Evolutionary conservation across 2,329 filamentous ascomycete genomes (phyloP), one percentile per base, ranked within the genome.

Genomic region (Aspergillus caelatus): DNA sequence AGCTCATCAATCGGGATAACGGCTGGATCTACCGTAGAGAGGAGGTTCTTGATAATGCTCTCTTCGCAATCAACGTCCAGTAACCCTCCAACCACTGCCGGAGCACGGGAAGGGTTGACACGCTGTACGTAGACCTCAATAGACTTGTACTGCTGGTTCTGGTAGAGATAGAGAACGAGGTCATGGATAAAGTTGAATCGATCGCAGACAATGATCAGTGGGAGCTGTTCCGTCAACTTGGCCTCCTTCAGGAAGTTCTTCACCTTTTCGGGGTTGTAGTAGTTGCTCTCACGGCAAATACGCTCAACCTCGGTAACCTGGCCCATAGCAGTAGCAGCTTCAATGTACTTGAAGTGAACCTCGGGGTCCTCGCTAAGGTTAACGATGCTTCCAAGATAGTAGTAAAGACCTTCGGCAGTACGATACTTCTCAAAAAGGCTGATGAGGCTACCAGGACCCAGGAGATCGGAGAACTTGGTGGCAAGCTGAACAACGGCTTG

Each of bases 191-290:
- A 97, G 83, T 98, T 96, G 86, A 96, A 97, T n/a, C 94, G 92
- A 77, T 99, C 95, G 81, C 96, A 99, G 63, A 99, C 93, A 71
- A 98, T 97, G 81, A 99, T 99, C 60, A 99, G 84, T 50, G 95
- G 95, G 50, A 99, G 86, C 81, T 97, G 94, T 79, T 99, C 95
- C 2, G 90, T 89, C 52, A 99, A 84, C 69, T 90, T 91, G 60
- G 95, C 94, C 78, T 99, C 96, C 83, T 99, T 99, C 66, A 99
- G 84, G 87, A 98, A 99, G 83, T 99, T 99, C 86, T 97, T 97
- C 62, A 97, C 93, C 84, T 97, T 96, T 80, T 97, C 93, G 0
- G 93, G 86, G 78, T 97, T 94, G 81, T 93, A 94, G 74, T 86
- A 86, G 77, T 91, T 93, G 85, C 91, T 96, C 78, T 99, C 95